A percentile compares a stretch with the other conserved stretches of the same genome.
phyloP scores from a whole-genome alignment of 768 basidiomycete species.

The Russula sp. region DNA sequence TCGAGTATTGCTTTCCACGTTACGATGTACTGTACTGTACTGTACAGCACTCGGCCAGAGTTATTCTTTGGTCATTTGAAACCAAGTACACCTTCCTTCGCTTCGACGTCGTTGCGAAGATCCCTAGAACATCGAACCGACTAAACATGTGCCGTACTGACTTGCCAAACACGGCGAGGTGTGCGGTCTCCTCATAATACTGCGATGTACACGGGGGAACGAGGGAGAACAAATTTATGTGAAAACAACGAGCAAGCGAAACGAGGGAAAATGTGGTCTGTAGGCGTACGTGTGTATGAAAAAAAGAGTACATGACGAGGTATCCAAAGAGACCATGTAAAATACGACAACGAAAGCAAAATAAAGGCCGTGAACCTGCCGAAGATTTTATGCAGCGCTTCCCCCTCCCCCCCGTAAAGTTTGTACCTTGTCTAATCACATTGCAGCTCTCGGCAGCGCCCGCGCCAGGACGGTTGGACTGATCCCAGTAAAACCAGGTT shows the following conservation, averaged over 20 bases:
- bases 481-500: background rate
- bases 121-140: slow-evolving; percentile 6
- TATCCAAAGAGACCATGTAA: slow-evolving; percentile 7
- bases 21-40: no score
- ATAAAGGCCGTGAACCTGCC: background rate
- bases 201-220: slow-evolving; percentile 17
- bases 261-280: background rate
- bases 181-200: slow-evolving; percentile 6
- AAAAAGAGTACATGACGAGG: slow-evolving; percentile 2
- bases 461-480: background rate
- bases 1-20: no score
- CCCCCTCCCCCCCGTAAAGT: background rate
- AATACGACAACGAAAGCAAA: background rate
- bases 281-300: slow-evolving; percentile 4
- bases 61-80: background rate
- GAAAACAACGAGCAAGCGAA: background rate
- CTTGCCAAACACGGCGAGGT: slow-evolving; percentile 9
- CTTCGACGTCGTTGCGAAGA: slow-evolving; percentile 18
- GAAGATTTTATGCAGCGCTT: background rate
- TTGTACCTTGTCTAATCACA: background rate
- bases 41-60: no score
- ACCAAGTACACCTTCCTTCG: background rate
- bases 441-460: background rate
- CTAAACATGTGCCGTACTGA: slow-evolving; percentile 2
- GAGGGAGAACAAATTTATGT: background rate